These are phyloP conservation scores for Miscanthus lutarioriparius DNA, from an alignment of 176 grass and related monocot genomes.

Conservation along the genomic window DNA sequence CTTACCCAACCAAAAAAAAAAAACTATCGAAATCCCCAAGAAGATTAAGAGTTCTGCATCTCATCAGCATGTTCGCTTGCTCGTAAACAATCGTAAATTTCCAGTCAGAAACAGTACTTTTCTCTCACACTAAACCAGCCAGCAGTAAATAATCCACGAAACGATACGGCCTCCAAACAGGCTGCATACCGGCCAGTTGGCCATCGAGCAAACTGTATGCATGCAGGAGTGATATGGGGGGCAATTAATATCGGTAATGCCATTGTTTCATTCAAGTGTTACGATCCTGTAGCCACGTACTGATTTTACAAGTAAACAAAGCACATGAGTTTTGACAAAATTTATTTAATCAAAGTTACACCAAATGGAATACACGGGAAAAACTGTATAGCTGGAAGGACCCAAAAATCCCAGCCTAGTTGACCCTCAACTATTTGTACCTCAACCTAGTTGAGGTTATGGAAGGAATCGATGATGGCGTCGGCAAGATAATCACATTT, in stretches of 20 bases:
- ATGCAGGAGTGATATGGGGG: neutral
- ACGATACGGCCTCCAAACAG: no score
- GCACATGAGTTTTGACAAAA: neutral
- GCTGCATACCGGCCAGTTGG: neutral
- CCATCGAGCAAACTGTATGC: no score
- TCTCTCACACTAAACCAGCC: no score
- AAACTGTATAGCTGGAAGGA: constrained; percentile 43
- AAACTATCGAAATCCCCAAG: neutral
- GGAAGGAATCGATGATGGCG: constrained; percentile 90
- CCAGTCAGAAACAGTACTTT: no score
- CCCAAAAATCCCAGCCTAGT: constrained; percentile 51
- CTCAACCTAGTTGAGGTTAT: constrained; percentile 65
- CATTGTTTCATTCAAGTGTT: constrained; percentile 1
- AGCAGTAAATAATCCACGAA: no score
- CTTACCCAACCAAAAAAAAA: neutral
- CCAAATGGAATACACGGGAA: neutral
- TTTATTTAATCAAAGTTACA: constrained; percentile 19
- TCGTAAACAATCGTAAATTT: no score
- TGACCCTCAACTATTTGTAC: neutral
- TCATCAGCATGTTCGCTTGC: no score
- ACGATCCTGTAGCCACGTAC: neutral
- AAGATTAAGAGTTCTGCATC: neutral
- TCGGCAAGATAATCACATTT: constrained; percentile 93
- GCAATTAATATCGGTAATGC: neutral
- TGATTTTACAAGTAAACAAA: neutral